These are phyloP conservation scores for Populus tremula DNA, from an alignment of 345 rosid species.

Conservation along the genomic window DNA sequence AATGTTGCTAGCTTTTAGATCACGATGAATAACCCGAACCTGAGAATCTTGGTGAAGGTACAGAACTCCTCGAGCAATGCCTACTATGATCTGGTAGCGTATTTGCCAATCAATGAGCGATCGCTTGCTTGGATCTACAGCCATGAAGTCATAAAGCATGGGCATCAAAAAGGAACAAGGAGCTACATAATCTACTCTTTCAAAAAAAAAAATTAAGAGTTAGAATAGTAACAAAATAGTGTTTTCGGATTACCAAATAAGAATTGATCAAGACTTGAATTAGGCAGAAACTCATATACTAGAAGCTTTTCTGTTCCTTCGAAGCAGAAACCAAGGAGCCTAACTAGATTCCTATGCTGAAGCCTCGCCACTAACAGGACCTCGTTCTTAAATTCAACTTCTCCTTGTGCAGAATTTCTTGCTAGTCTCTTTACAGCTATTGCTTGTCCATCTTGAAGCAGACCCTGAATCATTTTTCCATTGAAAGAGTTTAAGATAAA, in stretches of 20 bases:
- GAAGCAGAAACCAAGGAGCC: background rate
- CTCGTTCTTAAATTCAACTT: background rate
- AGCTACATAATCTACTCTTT: no score
- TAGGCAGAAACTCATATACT: background rate
- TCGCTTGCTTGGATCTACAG: background rate
- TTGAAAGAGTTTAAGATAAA: no score
- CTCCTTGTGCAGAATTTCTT: background rate
- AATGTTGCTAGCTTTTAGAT: background rate
- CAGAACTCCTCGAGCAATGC: conserved; percentile 9
- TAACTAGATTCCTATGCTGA: background rate
- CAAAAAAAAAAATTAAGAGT: no score
- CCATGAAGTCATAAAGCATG: no score
- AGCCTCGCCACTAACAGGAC: background rate
- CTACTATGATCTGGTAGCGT: conserved; percentile 8
- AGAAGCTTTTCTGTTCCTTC: background rate
- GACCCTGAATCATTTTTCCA: background rate
- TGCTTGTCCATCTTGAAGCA: background rate
- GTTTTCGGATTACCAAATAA: background rate
- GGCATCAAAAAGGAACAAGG: no score
- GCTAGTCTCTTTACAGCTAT: background rate
- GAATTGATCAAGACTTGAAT: background rate
- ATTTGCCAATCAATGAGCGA: background rate
- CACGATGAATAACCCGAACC: conserved; percentile 8
- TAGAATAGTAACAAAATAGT: no score
- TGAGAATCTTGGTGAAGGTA: conserved; percentile 14